These are phyloP conservation scores for Tuber borchii DNA, from an alignment of 495 filamentous ascomycete genomes.

Conservation along the genomic window DNA sequence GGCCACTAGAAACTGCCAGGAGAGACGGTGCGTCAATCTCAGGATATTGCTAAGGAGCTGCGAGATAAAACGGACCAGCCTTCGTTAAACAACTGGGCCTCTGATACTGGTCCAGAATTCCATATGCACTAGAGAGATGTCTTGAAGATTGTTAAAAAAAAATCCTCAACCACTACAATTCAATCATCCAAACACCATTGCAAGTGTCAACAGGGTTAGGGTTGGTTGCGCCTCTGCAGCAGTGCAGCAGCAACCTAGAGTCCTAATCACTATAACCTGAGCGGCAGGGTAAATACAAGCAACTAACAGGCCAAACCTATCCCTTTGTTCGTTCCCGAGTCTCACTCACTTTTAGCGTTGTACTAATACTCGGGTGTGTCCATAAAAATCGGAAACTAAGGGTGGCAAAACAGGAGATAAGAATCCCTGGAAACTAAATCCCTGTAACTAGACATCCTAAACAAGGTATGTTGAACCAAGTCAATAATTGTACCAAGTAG, in stretches of 20 bases:
- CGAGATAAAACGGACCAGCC: neutral
- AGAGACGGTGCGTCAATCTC: neutral
- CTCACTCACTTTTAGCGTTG: too few relatives aligned
- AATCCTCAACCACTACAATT: neutral
- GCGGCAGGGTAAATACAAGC: too few relatives aligned
- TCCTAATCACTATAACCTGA: too few relatives aligned
- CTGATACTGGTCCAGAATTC: neutral
- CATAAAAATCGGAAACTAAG: too few relatives aligned
- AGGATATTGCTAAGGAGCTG: neutral
- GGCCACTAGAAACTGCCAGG: neutral
- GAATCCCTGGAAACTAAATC: too few relatives aligned
- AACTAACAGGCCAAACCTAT: neutral
- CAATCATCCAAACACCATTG: neutral
- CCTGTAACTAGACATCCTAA: too few relatives aligned
- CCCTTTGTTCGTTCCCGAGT: too few relatives aligned
- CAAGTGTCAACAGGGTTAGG: neutral
- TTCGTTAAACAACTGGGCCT: neutral
- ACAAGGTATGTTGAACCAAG: too few relatives aligned
- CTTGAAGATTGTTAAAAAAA: neutral
- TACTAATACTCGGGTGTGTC: too few relatives aligned
- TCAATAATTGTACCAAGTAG: too few relatives aligned
- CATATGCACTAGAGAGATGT: neutral
- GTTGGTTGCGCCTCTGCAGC: neutral
- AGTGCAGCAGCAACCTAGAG: too few relatives aligned
- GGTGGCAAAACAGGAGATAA: too few relatives aligned